Conservation (phyloP, 2,329 filamentous ascomycete genomes). For the Biscogniauxia sp. region DNA sequence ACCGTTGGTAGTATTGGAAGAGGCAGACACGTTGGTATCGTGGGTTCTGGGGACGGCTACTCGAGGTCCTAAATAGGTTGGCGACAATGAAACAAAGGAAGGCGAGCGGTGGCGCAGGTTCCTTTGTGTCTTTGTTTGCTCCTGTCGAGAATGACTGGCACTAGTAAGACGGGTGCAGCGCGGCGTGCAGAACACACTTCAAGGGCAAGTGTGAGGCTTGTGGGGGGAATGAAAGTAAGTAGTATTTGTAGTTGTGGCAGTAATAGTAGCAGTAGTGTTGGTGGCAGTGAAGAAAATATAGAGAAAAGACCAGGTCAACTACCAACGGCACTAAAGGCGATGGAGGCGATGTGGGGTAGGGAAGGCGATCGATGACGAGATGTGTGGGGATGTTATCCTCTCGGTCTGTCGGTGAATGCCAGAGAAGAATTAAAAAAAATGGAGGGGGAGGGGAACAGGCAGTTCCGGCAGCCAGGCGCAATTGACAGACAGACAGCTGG, state of each 20-base stretch:
- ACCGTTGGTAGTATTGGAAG: constrained; percentile 8
- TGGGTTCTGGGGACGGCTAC: constrained; percentile 16
- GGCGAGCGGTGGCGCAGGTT: constrained; percentile 7
- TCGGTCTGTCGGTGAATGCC: background rate
- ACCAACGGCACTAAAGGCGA: background rate
- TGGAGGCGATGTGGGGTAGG: background rate
- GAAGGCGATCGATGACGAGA: background rate
- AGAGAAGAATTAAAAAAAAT: background rate
- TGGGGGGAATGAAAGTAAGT: constrained; percentile 14
- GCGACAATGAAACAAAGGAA: constrained; percentile 26
- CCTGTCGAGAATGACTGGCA: constrained; percentile 13
- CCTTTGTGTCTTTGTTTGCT: constrained; percentile 22
- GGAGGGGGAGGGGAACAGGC: constrained; percentile 3
- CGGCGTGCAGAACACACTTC: constrained; percentile 10
- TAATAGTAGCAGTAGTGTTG: constrained; percentile 11
- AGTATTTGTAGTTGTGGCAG: constrained; percentile 4
- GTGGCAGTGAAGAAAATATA: constrained; percentile 8
- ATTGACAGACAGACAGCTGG: constrained; percentile 27
- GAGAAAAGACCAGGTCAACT: constrained; percentile 1
- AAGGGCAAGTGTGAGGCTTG: constrained; percentile 5
- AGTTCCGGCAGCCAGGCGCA: constrained; percentile 21
- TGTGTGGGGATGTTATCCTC: background rate
- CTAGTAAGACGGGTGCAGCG: constrained; percentile 12
- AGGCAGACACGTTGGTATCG: constrained; percentile 5
- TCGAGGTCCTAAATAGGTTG: constrained; percentile 23